Evolutionary conservation across 2,329 filamentous ascomycete genomes (phyloP).

Genomic region (Fusarium sp.): DNA sequence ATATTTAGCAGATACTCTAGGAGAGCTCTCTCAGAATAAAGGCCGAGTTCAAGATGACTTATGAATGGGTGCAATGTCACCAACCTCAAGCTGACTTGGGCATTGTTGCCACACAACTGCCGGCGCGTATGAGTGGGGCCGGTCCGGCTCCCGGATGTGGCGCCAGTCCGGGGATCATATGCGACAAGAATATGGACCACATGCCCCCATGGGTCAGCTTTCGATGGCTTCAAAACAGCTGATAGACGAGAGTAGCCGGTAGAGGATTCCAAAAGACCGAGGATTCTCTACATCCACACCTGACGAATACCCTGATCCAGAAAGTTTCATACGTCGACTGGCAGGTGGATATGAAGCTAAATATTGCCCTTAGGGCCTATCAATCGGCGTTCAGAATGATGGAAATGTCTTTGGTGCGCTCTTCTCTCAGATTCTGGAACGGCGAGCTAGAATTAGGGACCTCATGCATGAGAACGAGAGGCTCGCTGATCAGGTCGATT

Average conservation of each 20-base stretch:
- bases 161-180: not conserved
- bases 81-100: not conserved
- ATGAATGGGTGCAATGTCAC: not conserved
- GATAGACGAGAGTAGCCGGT: not conserved
- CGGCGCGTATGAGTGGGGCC: not conserved
- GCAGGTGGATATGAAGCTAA: not conserved
- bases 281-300: not conserved
- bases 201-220: not conserved
- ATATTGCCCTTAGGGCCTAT: not conserved
- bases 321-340: not conserved
- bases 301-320: not conserved
- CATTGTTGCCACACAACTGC: not conserved
- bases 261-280: not conserved
- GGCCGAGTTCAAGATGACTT: not conserved
- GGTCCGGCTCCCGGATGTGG: not conserved
- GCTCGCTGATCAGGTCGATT: not conserved
- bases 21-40: not conserved
- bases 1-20: not conserved
- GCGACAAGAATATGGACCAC: not conserved
- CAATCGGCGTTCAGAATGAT: not conserved
- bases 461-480: not conserved
- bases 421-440: not conserved
- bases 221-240: not conserved
- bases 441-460: not conserved
- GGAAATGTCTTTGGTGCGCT: not conserved